Conservation (phyloP, 805 yeast genomes). For the Saccharomycopsis olivae region DNA sequence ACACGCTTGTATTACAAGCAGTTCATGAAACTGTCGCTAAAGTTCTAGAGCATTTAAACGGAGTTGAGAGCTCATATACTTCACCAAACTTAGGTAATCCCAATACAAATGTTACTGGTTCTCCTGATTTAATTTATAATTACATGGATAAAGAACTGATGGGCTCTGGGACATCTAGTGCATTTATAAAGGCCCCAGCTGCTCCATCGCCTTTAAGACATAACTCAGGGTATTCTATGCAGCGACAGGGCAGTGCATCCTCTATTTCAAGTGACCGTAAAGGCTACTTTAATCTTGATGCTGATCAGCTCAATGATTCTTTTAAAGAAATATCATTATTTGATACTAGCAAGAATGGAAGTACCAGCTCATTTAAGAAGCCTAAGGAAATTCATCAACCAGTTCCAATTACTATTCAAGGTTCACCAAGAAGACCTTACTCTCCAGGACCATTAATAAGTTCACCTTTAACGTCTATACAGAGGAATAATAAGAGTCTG, state of each 20-base stretch:
- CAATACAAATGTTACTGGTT: slow-evolving; percentile 1
- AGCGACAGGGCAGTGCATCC: slow-evolving; percentile 15
- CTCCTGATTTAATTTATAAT: slow-evolving; percentile 13
- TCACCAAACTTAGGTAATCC: neutral
- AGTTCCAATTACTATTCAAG: slow-evolving; percentile 1
- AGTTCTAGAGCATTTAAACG: slow-evolving; percentile 6
- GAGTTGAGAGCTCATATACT: neutral
- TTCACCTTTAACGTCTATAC: slow-evolving; percentile 53
- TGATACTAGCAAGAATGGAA: slow-evolving; percentile 21
- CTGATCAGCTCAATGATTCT: slow-evolving; percentile 9
- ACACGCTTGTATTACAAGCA: slow-evolving; percentile 49
- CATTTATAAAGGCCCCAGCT: neutral
- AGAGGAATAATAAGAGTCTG: slow-evolving; percentile 31
- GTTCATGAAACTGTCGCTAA: slow-evolving; percentile 48
- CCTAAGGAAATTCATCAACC: neutral
- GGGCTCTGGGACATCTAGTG: neutral
- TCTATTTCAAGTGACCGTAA: slow-evolving; percentile 11
- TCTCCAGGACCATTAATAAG: slow-evolving; percentile 37
- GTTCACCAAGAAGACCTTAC: slow-evolving; percentile 44
- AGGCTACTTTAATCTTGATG: slow-evolving; percentile 5
- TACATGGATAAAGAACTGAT: slow-evolving; percentile 13
- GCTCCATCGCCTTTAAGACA: slow-evolving; percentile 13
- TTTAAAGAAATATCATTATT: slow-evolving; percentile 12
- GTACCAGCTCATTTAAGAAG: slow-evolving; percentile 17
- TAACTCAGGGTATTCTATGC: slow-evolving; percentile 7